Evolutionary conservation across 73 alveolate species (phyloP), one percentile per base, ranked within the genome.

Genomic region (Tetrahymena elliotti): DNA sequence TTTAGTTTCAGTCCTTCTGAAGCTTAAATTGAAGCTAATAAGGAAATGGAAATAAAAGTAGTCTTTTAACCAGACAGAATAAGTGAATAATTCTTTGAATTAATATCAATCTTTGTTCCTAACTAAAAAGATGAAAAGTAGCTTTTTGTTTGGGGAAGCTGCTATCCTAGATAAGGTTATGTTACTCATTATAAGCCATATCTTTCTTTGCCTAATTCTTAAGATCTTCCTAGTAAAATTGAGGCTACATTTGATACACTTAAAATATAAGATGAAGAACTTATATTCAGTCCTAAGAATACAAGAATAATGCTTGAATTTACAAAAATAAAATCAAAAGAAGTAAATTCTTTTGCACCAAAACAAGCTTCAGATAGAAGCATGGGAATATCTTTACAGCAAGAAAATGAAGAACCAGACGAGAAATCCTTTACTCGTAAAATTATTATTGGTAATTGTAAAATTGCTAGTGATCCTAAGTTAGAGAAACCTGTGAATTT

Each of bases 31-130:
- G 97, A 97, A 83, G 98, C 99, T n/a, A 84, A 97, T 82, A 96
- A 97, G 35, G 98, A 97, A 68, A 54, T 98, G 68, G 94, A 95
- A 33, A 97, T 98, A 10, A 99, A 98, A 94, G 97, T 98, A 16
- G 93, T 96, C 10, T 99, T 99, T 96, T 92, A 97, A 53, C 99
- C 99, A 38, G 99, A 99, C 94, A 98, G 98, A 93, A 97, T 96
- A 38, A 97, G 98, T 52, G 98, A 98, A 92, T 94, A 98, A 93
- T 99, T 96, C 95, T 99, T 97, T 96, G 99, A 98, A 52, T 97
- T 98, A 33, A 94, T 98, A 12, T 94, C 97, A n/a, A 95, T 97
- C 18, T 99, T 98, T 95, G 99, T 99, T 27, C 99, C 99, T 12
- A 99, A 99, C 94, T 97, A 99, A 96, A 97, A 98, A 53, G 94